These are phyloP conservation scores for Russula foetens DNA, from an alignment of 768 basidiomycete genomes.

Conservation along the genomic window DNA sequence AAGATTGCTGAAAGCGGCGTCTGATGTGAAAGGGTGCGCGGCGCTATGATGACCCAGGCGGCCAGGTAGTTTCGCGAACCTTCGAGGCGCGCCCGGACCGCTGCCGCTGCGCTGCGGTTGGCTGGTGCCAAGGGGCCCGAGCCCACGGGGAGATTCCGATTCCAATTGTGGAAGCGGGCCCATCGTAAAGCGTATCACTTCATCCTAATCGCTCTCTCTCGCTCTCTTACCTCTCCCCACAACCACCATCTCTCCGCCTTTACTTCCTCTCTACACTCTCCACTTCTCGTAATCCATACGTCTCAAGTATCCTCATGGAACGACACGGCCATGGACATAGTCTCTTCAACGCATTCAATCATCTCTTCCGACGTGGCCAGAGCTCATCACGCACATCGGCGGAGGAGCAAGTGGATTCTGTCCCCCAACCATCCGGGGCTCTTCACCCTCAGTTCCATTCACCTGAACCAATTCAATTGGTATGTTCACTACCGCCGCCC, in stretches of 20 bases:
- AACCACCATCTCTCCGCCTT: not conserved
- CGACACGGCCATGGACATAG: not conserved
- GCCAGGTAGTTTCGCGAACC: too few species aligned
- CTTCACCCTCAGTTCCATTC: not conserved
- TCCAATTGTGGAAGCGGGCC: too few species aligned
- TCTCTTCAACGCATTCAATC: not conserved
- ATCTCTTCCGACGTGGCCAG: slow-evolving; percentile 7
- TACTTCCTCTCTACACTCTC: not conserved
- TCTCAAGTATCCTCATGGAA: slow-evolving; percentile 1
- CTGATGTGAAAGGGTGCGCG: too few species aligned
- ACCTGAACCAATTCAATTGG: not conserved
- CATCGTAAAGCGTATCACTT: not conserved
- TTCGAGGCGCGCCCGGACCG: too few species aligned
- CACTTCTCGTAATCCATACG: not conserved
- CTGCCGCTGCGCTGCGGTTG: too few species aligned
- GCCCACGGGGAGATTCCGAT: too few species aligned
- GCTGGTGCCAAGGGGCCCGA: too few species aligned
- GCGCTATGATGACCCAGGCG: too few species aligned
- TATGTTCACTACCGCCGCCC: not conserved
- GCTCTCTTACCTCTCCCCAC: not conserved
- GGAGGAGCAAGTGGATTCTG: not conserved
- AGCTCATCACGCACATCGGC: not conserved
- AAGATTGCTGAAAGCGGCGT: not conserved
- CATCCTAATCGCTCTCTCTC: not conserved
- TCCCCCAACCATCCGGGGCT: not conserved